Base-by-base conservation (phyloP, 441 rosid genomes). In the Arabidopsis hybrid region DNA sequence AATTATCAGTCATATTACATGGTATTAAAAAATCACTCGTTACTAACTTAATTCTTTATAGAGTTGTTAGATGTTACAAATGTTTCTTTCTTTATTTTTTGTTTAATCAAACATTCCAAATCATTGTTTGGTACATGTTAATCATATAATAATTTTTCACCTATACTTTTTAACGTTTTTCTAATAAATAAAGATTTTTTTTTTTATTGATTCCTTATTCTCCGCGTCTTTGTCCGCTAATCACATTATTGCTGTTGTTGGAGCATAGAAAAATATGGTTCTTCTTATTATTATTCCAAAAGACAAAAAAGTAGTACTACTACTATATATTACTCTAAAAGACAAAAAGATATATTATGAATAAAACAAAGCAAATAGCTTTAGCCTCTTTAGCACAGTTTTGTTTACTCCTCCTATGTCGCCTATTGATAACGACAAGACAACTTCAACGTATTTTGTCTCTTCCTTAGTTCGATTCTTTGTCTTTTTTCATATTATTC, bases 211-310 rank as follows among this genome's bases (percentile, higher is more conserved):
- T 26, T 60, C 49, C 90, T 79, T 75, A 78, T 83, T 89, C 84
- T 73, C 84, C 85, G 88, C 79, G 82, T 63, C 87, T 34, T 71
- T 89, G 96, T 89, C 88, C 65, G 71, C 76, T 83, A 74, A 53
- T 73, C 75, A 74, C 82, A 75, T 77, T 65, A 51, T 71, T 71
- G 80, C 49, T 49, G 45, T 50, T 58, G 77, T 65, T 57, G 29
- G 50, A 21, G 45, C 50, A 29, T 52, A 40, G 13, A 39, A 45
- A 61, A 45, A 43, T 32, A 31, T 35, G 18, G 49, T 39, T 55
- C 10, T 21, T 69, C 31, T n/a, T n/a, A n/a, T 35, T 36, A n/a
- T 52, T 69, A 47, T 61, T 69, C 68, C 46, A 67, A 67, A 74
- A 74, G 68, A 60, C 67, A 60, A 46, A 32, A 42, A 35, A 35